Evolutionary conservation across 345 rosid species (phyloP).

Genomic region (Salix exigua): DNA sequence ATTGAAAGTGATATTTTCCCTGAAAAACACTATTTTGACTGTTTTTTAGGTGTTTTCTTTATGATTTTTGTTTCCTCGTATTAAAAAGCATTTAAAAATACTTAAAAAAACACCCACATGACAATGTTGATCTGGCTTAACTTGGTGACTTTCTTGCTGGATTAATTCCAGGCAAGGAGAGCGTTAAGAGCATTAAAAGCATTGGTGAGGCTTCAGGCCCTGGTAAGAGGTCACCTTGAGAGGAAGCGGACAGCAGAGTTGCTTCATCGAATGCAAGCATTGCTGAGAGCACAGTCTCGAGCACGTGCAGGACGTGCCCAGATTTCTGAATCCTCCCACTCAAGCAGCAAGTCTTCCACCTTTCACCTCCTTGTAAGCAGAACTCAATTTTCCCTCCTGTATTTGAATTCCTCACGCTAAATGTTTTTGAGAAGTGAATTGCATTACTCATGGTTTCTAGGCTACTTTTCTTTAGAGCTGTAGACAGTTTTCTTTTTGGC

Average conservation of each 20-base stretch:
- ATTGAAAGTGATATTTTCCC: background rate
- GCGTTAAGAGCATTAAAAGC: constrained; percentile 90
- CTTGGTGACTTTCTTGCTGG: background rate
- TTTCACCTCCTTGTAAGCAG: constrained; percentile 55
- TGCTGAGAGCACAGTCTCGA: constrained; percentile 72
- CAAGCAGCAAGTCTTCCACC: constrained; percentile 68
- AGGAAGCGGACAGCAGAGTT: constrained; percentile 58
- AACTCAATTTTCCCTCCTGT: constrained; percentile 9
- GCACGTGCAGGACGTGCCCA: constrained; percentile 58
- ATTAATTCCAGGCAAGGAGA: constrained; percentile 56
- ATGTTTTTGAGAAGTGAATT: background rate
- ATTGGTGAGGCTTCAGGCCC: constrained; percentile 92
- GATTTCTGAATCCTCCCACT: constrained; percentile 52
- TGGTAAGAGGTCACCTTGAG: constrained; percentile 88
- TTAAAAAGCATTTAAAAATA: no score
- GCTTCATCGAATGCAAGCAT: constrained; percentile 66
- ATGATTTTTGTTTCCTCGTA: no score
- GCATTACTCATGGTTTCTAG: background rate
- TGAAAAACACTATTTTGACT: no score
- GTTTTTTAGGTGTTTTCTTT: no score
- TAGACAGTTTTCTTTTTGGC: background rate
- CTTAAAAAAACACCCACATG: no score
- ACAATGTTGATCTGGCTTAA: background rate
- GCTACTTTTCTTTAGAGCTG: constrained; percentile 7
- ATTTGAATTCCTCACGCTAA: constrained; percentile 6